These are phyloP conservation scores for Crithidia fasciculata DNA, from an alignment of 208 protist species.

Conservation along the genomic window DNA sequence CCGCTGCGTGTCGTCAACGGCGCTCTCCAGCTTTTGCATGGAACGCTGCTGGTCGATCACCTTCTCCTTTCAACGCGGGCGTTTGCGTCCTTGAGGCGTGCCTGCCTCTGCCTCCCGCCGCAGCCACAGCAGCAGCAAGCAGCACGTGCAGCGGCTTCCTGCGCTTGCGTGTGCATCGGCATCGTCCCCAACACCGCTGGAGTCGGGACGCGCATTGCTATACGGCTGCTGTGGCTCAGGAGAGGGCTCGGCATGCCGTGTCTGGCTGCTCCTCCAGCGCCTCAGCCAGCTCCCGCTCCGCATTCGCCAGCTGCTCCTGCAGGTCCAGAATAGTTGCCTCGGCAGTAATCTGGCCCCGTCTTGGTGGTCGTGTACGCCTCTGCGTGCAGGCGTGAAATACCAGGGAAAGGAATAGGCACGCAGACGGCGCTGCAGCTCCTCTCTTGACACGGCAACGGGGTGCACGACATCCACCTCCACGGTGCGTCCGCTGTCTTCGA, in stretches of 20 bases:
- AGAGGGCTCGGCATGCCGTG: conserved; percentile 21
- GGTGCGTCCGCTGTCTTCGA: conserved; percentile 38
- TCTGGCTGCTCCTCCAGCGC: conserved; percentile 14
- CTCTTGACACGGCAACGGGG: conserved; percentile 30
- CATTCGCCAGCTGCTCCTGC: conserved; percentile 43
- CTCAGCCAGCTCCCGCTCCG: conserved; percentile 40
- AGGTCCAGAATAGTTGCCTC: conserved; percentile 34
- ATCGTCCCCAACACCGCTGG: no score
- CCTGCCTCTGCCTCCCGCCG: conserved; percentile 10
- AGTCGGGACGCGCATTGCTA: neutral
- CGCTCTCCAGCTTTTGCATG: conserved; percentile 24
- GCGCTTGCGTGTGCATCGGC: no score
- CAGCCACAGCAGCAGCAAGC: neutral
- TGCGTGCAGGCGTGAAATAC: conserved; percentile 39
- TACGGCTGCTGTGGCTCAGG: conserved; percentile 27
- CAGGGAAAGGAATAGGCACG: conserved; percentile 44
- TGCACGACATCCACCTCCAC: conserved; percentile 50
- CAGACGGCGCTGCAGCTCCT: conserved; percentile 51
- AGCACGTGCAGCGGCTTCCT: no score
- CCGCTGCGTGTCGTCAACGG: conserved; percentile 12
- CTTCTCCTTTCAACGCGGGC: conserved; percentile 22
- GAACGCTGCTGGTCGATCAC: conserved; percentile 26
- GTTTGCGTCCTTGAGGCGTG: conserved; percentile 43
- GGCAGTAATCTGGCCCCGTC: conserved; percentile 46
- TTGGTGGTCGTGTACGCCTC: conserved; percentile 36